Conservation (phyloP, 2,329 filamentous ascomycete species). For the Calonectria pteridis region DNA sequence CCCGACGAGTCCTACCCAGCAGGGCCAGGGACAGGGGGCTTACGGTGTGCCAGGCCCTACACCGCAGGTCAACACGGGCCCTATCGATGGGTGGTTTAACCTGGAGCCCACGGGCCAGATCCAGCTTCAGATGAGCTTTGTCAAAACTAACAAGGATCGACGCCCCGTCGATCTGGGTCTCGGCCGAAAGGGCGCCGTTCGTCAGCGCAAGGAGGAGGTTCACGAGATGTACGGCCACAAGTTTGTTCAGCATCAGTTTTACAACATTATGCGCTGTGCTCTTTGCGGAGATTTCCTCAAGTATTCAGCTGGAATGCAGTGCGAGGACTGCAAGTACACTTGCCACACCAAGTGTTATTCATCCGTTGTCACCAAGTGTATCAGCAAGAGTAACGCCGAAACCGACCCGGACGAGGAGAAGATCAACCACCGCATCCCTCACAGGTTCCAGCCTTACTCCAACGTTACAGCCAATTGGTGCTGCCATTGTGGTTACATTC, state of each 20-base stretch:
- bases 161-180: slow-evolving; percentile 89
- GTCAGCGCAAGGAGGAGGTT: slow-evolving; percentile 97
- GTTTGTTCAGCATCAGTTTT: slow-evolving; percentile 98
- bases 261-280: slow-evolving; percentile 99
- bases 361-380: slow-evolving; percentile 98
- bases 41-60: slow-evolving; percentile 54
- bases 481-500: slow-evolving; percentile 96
- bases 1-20: slow-evolving; percentile 56
- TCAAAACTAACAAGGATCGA: slow-evolving; percentile 88
- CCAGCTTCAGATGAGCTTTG: slow-evolving; percentile 90
- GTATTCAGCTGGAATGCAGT: slow-evolving; percentile 99
- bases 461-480: slow-evolving; percentile 99
- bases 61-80: slow-evolving; percentile 67
- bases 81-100: slow-evolving; percentile 96
- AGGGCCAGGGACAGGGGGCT: slow-evolving; percentile 48
- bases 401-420: slow-evolving; percentile 99
- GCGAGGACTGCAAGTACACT: slow-evolving; percentile 99
- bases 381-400: slow-evolving; percentile 99
- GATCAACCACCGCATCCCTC: slow-evolving; percentile 98
- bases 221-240: slow-evolving; percentile 99
- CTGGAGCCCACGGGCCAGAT: slow-evolving; percentile 94
- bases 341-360: slow-evolving; percentile 98
- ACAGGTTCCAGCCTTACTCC: slow-evolving; percentile 95
- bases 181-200: slow-evolving; percentile 93
- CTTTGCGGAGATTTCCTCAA: slow-evolving; percentile 98